Percentiles rank a stretch among this genome's conserved stretches.
phyloP scores from a whole-genome alignment of 23 red algal genomes.

The Gracilaria gracilis region DNA sequence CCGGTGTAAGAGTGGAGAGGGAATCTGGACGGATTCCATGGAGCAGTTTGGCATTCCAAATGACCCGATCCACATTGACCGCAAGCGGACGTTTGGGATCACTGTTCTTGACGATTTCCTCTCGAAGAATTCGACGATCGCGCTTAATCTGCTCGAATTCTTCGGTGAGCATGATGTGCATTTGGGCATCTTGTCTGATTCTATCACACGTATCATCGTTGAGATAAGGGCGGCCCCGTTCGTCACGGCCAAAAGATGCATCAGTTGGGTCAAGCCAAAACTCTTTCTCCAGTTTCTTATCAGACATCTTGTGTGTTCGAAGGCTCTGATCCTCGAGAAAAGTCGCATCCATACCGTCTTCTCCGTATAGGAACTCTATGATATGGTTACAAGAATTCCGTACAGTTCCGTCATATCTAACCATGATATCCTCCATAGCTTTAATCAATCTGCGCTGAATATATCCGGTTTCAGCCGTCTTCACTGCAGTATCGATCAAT shows the following conservation, averaged over 20 bases:
- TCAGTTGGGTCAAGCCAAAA: constrained; percentile 82
- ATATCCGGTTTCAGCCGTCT: constrained; percentile 99
- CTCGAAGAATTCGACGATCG: constrained; percentile 82
- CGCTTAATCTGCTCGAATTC: constrained; percentile 83
- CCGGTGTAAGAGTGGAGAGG: constrained; percentile 81
- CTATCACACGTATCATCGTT: constrained; percentile 78
- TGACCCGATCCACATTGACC: constrained; percentile 95
- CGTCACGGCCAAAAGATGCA: constrained; percentile 78
- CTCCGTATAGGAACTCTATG: constrained; percentile 98
- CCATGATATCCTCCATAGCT: constrained; percentile 98
- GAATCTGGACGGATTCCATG: constrained; percentile 79
- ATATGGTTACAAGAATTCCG: constrained; percentile 89
- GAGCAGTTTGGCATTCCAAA: constrained; percentile 87
- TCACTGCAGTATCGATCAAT: constrained; percentile 99
- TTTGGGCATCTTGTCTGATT: constrained; percentile 85
- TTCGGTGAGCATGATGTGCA: constrained; percentile 66
- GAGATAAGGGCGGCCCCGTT: constrained; percentile 71
- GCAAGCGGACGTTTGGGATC: constrained; percentile 86
- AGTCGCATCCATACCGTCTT: constrained; percentile 94
- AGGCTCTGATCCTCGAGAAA: constrained; percentile 92
- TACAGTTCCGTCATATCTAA: constrained; percentile 97
- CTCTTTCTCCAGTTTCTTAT: constrained; percentile 74
- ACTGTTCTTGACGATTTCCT: constrained; percentile 81
- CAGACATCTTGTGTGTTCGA: constrained; percentile 65
- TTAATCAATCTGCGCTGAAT: constrained; percentile 98